phyloP scores from a whole-genome alignment of 306 rosid genomes.

The Dalbergia oliveri region DNA sequence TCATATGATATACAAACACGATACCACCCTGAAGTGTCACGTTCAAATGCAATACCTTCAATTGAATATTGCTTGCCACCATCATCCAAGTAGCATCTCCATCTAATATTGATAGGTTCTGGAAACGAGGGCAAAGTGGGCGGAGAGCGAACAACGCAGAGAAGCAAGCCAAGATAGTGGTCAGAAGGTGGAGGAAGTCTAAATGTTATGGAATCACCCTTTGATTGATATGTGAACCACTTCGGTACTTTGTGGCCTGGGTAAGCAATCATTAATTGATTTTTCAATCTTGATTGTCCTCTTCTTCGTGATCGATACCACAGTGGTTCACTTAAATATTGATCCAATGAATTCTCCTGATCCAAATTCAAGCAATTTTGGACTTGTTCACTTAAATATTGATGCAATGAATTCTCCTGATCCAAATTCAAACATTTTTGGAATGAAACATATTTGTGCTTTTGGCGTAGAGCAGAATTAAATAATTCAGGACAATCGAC shows the following conservation, averaged over 20 bases:
- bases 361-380: not conserved
- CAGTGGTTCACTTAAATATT: no score
- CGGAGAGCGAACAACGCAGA: not conserved
- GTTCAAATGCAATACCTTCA: not conserved
- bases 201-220: not conserved
- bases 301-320: not conserved
- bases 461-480: not conserved
- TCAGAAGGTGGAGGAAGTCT: not conserved
- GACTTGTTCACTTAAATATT: not conserved
- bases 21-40: not conserved
- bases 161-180: not conserved
- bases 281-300: not conserved
- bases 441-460: not conserved
- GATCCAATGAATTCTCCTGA: not conserved
- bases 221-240: not conserved
- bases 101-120: not conserved
- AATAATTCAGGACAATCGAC: constrained; percentile 4
- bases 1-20: not conserved
- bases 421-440: not conserved
- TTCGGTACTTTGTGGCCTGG: not conserved
- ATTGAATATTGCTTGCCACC: not conserved
- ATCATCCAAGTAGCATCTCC: not conserved
- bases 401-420: not conserved
- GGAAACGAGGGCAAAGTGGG: not conserved
- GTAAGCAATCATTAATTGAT: not conserved